Conservation (phyloP, 2,329 filamentous ascomycete genomes). For the Helminthosporium solani region DNA sequence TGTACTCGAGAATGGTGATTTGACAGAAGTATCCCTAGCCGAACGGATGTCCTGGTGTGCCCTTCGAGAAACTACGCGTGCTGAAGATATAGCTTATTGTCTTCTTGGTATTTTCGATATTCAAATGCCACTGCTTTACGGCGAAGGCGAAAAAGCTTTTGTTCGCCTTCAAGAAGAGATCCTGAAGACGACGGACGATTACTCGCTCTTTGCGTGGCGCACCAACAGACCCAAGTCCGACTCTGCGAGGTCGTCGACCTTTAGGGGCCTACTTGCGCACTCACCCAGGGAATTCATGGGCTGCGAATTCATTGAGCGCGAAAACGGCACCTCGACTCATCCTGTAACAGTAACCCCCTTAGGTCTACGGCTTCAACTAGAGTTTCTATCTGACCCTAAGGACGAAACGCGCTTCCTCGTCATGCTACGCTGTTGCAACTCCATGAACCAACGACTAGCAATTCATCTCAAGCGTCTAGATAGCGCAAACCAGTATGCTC, state of each 20-base stretch:
- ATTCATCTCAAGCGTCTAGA: constrained; percentile 26
- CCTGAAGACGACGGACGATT: constrained; percentile 29
- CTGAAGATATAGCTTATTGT: constrained; percentile 33
- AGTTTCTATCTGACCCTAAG: constrained; percentile 19
- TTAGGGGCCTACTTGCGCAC: constrained; percentile 27
- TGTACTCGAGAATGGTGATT: constrained; percentile 20
- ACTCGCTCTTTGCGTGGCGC: constrained; percentile 30
- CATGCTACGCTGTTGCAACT: constrained; percentile 23
- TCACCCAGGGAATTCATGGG: constrained; percentile 23
- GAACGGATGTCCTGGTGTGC: constrained; percentile 34
- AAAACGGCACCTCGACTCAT: constrained; percentile 18
- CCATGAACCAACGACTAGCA: constrained; percentile 24
- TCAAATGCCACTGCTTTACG: constrained; percentile 32
- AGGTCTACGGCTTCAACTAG: constrained; percentile 25
- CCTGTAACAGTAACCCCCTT: constrained; percentile 23
- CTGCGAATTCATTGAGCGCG: constrained; percentile 23
- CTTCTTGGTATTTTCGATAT: constrained; percentile 36
- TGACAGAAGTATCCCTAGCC: constrained; percentile 23
- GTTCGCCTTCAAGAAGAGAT: constrained; percentile 31
- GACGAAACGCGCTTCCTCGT: constrained; percentile 18
- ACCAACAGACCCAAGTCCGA: constrained; percentile 9
- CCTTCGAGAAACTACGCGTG: constrained; percentile 25
- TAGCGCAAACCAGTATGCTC: constrained; percentile 36
- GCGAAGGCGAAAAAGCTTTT: constrained; percentile 32
- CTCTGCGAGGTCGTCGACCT: constrained; percentile 13